Evolutionary conservation across 2,329 filamentous ascomycete species (phyloP), one percentile per base, ranked within the genome.

Genomic region (Monilinia laxa): DNA sequence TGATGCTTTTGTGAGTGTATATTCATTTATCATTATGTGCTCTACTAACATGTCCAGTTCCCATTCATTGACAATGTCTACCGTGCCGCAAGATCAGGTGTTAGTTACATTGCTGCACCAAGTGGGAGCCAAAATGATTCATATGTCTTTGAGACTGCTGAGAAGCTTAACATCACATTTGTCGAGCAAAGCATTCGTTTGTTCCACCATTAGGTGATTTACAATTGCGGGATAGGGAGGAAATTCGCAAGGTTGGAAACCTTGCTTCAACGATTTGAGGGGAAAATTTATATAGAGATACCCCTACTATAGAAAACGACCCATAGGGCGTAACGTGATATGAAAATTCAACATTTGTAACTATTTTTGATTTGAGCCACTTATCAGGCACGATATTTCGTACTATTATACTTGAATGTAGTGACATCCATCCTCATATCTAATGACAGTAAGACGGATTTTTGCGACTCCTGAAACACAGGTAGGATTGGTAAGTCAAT

Each of bases 21-120:
- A 31, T 47, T 56, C 40, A 51, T 31, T 54, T 49, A 64, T 55
- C 42, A 47, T 49, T 47, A 52, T 57, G 31, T 45, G 11, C 47
- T 64, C 59, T 65, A 54, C 65, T 66, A 63, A 66, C 28, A 40
- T 47, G 31, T n/a, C 10, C 68, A 92, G 91, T 99, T 99, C 87
- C 95, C 95, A 72, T 99, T 99, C 81, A 92, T 92, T 76, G 95
- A 99, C 83, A 99, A 99, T 75, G 90, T 99, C 71, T 97, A 96
- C 87, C 88, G 95, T 72, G 91, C 93, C 62, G 88, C 87, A 70
- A 86, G 92, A 75, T 96, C 92, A 28, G 95, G 95, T 60, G 93
- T 87, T 76, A 98, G 96, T 83, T 99, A 97, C 82, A 92, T 98
- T 75, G 94, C 95, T 65, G 94, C 94, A 51, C 95, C 95, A 12